These are phyloP conservation scores for Epicoccum sorghinum DNA, from an alignment of 2,329 filamentous ascomycete genomes.

Conservation along the genomic window DNA sequence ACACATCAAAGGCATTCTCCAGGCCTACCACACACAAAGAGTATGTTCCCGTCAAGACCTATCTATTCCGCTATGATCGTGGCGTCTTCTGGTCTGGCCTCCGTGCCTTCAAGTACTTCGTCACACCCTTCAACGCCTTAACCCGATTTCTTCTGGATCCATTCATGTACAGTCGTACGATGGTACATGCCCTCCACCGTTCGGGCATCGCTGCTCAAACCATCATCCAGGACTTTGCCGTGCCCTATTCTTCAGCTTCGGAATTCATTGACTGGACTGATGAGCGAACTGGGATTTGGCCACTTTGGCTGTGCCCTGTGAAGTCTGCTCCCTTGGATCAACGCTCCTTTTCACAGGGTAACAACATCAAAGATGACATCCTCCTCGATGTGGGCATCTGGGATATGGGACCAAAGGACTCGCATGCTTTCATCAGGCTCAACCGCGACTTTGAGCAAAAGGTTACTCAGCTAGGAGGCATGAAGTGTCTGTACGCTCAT, in stretches of 20 bases:
- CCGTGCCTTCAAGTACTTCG: slow-evolving; percentile 67
- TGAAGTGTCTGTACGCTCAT: slow-evolving; percentile 89
- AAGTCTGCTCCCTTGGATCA: slow-evolving; percentile 34
- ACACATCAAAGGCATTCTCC: slow-evolving; percentile 1
- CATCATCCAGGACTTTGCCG: slow-evolving; percentile 67
- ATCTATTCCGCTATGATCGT: slow-evolving; percentile 67
- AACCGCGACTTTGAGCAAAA: slow-evolving; percentile 77
- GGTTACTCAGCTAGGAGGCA: slow-evolving; percentile 71
- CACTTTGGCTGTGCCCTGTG: slow-evolving; percentile 65
- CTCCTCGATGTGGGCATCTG: slow-evolving; percentile 67
- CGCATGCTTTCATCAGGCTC: slow-evolving; percentile 65
- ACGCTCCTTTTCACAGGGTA: slow-evolving; percentile 39
- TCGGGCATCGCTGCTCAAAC: slow-evolving; percentile 62
- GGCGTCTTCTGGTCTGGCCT: slow-evolving; percentile 69
- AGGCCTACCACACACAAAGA: slow-evolving; percentile 38
- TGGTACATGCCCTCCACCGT: slow-evolving; percentile 68
- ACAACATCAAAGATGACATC: slow-evolving; percentile 36
- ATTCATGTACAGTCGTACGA: slow-evolving; percentile 65
- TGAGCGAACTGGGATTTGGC: slow-evolving; percentile 57
- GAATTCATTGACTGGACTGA: slow-evolving; percentile 62
- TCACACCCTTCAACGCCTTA: slow-evolving; percentile 64
- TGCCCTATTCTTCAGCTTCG: slow-evolving; percentile 60
- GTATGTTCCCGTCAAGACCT: slow-evolving; percentile 56
- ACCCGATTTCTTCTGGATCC: slow-evolving; percentile 65
- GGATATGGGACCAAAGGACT: slow-evolving; percentile 71